A percentile compares a stretch with the other conserved stretches of the same genome.
phyloP scores from a whole-genome alignment of 1,139 yeast species.

The Saccharomyces pastorianus region DNA sequence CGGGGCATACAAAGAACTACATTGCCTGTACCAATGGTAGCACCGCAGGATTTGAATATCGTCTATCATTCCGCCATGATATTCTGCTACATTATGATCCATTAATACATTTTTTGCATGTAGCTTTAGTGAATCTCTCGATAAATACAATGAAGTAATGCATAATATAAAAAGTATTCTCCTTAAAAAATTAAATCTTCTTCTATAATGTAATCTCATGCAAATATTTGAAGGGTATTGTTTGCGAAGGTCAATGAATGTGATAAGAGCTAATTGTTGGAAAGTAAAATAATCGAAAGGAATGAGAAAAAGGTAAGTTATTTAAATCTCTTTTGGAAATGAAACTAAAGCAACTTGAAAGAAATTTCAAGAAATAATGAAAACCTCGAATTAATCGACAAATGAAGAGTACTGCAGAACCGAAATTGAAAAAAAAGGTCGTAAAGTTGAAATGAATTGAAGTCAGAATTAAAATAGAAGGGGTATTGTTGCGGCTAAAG shows the following conservation, averaged over 20 bases:
- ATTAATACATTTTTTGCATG: neutral
- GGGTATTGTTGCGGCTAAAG: neutral
- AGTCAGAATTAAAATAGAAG: neutral
- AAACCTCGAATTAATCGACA: neutral
- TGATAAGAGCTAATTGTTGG: neutral
- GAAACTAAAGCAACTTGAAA: neutral
- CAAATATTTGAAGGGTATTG: neutral
- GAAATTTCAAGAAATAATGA: neutral
- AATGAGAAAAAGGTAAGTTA: neutral
- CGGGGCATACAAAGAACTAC: slow-evolving; percentile 8
- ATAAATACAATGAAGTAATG: slow-evolving; percentile 4
- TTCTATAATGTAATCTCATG: slow-evolving; percentile 10
- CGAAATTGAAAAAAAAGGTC: neutral
- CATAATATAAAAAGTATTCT: slow-evolving; percentile 6
- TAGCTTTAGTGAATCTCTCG: slow-evolving; percentile 2
- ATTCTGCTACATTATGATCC: slow-evolving; percentile 3
- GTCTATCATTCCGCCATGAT: slow-evolving; percentile 12
- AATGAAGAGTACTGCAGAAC: neutral
- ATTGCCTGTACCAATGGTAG: slow-evolving; percentile 14
- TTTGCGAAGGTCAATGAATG: neutral
- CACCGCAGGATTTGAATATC: slow-evolving; percentile 14
- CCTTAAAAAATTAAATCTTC: slow-evolving; percentile 5
- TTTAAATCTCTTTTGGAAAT: neutral
- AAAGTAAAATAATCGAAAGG: neutral
- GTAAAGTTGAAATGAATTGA: neutral